Evolutionary conservation across 495 filamentous ascomycete genomes (phyloP), one percentile per base, ranked within the genome.

Genomic region (Penicillium salamii): DNA sequence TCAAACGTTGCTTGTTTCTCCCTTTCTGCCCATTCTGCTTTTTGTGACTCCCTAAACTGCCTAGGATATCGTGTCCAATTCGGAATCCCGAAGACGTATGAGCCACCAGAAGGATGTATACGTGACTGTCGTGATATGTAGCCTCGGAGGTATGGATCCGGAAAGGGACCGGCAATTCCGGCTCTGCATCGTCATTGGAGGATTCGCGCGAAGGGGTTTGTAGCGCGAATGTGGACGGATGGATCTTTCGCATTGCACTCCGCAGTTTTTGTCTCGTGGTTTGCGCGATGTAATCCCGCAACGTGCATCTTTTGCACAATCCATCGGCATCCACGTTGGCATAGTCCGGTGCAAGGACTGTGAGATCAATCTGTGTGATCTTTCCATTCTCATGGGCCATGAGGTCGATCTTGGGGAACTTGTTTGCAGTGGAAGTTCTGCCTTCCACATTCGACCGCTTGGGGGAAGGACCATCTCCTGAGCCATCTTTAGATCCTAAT

Each of bases 71-170:
- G 2, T 78, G 61, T 1, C 84, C 89, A 60, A 91, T 81, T 24
- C 78, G 76, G 48, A 86, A 74, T 3, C 80, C 80, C 0, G 63
- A 77, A 0, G 72, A 71, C 1, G 84, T 88, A 24, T 83, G 77
- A 0, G 87, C 89, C 5, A 93, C 87, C 6, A 91, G 65, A 4
- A 95, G 71, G 7, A 90, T 68, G 39, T 91, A 92, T 5, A 87
- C 65, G 9, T 86, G 78, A 38, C 83, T 77, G 2, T 69, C 73
- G 44, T 84, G 75, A 6, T 71, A 65, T 45, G 81, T 86, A 31
- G 83, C 78, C 63, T 92, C 70, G 0, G 68, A 62, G 2, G 57
- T 72, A 32, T 72, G 77, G 34, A 80, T 66, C 11, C 62, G 36
- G 17, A 59, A 48, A 0, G 82, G 80, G 18, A 78, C 66, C 2